These are phyloP conservation scores for Stachybotrys elegans DNA, from an alignment of 2,329 filamentous ascomycete genomes.

Conservation along the genomic window DNA sequence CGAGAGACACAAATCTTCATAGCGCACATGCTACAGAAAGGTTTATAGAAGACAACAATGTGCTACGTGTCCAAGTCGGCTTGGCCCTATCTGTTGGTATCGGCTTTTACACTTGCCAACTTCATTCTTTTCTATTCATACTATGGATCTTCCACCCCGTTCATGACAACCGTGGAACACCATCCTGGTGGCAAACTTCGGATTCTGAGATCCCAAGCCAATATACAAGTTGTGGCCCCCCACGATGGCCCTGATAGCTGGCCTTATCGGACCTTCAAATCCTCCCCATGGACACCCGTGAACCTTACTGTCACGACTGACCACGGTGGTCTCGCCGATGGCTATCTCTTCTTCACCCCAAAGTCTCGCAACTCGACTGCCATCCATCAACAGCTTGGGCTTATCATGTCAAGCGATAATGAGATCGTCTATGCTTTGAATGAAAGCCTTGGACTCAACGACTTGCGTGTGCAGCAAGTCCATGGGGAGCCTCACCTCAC, in stretches of 20 bases:
- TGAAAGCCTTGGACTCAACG: constrained; percentile 10
- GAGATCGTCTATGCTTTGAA: constrained; percentile 23
- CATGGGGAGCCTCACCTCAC: constrained; percentile 25
- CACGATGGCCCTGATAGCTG: constrained; percentile 8
- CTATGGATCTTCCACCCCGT: no score
- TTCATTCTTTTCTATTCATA: no score
- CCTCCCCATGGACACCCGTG: constrained; percentile 16
- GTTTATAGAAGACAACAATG: no score
- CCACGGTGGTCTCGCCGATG: constrained; percentile 14
- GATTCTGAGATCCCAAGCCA: no score
- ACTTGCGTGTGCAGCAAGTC: constrained; percentile 20
- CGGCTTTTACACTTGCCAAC: no score
- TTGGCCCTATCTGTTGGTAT: no score
- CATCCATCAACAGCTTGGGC: constrained; percentile 8
- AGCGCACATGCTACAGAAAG: no score
- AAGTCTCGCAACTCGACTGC: constrained; percentile 8
- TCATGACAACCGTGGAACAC: no score
- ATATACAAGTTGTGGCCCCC: no score
- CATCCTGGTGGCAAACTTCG: no score
- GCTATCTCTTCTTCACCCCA: constrained; percentile 20
- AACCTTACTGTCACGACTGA: constrained; percentile 12
- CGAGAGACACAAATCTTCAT: no score
- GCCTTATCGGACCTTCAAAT: constrained; percentile 17
- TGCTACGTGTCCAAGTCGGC: no score
- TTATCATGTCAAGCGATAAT: constrained; percentile 20